phyloP scores from a whole-genome alignment of 148 eudicot species.

The Silene latifolia region DNA sequence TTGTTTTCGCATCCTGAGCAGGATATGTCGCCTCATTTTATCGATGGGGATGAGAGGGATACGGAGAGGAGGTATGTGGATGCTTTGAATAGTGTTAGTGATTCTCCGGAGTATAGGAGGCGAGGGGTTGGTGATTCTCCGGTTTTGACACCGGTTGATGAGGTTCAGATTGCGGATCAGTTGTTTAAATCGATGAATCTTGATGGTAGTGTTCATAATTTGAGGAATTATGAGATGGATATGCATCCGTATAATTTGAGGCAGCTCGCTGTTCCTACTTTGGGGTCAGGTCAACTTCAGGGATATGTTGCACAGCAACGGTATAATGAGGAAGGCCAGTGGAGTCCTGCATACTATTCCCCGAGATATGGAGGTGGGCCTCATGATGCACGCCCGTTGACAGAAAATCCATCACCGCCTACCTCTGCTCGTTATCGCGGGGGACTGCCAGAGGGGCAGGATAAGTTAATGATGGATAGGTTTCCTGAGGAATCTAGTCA shows the following conservation, averaged over 20 bases:
- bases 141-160: conserved; percentile 43
- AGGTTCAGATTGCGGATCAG: conserved; percentile 58
- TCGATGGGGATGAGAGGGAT: conserved; percentile 80
- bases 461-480: conserved; percentile 44
- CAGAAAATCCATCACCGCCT: conserved; percentile 69
- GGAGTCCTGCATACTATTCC: conserved; percentile 86
- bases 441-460: conserved; percentile 47
- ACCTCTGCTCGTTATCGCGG: conserved; percentile 47
- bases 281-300: conserved; percentile 52
- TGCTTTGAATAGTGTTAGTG: conserved; percentile 87
- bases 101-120: conserved; percentile 57
- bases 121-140: conserved; percentile 44
- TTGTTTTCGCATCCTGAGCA: conserved; percentile 71
- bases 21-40: conserved; percentile 54
- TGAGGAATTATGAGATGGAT: conserved; percentile 64
- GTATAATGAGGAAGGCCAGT: conserved; percentile 59
- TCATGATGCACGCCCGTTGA: conserved; percentile 49
- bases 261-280: conserved; percentile 59
- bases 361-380: conserved; percentile 57
- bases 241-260: conserved; percentile 57
- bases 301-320: conserved; percentile 36
- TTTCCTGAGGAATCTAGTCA: conserved; percentile 51
- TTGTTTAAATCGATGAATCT: conserved; percentile 63
- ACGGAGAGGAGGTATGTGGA: conserved; percentile 88
- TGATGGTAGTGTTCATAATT: conserved; percentile 58